Evolutionary conservation across 1,284 basidiomycete genomes (phyloP).

Genomic region (Trametes polyzona): DNA sequence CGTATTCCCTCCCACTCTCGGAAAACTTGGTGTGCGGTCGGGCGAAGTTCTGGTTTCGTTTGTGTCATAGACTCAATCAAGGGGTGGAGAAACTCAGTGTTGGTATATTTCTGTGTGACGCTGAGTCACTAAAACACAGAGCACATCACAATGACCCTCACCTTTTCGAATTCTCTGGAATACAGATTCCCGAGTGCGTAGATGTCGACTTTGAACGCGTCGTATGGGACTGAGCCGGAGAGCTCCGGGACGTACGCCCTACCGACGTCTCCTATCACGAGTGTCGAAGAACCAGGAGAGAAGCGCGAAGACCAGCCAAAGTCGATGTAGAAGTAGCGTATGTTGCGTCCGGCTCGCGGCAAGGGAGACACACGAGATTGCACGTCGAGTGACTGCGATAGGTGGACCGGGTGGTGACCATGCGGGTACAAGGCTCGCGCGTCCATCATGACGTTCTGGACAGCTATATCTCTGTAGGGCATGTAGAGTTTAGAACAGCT

Average conservation of each 20-base stretch:
- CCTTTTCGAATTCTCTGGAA: slow-evolving; percentile 5
- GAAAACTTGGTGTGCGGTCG: background rate
- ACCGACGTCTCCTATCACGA: background rate
- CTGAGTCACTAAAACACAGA: background rate
- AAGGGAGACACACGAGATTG: slow-evolving; percentile 1
- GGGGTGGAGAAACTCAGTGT: background rate
- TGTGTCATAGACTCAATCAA: slow-evolving; percentile 2
- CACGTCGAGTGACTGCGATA: slow-evolving; percentile 9
- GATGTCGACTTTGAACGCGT: slow-evolving; percentile 34
- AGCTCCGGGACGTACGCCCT: slow-evolving; percentile 31
- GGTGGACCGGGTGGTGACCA: slow-evolving; percentile 29
- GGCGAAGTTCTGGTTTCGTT: background rate
- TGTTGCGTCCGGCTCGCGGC: slow-evolving; percentile 12
- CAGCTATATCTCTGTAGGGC: slow-evolving; percentile 22
- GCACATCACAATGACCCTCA: background rate
- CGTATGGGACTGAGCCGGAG: slow-evolving; percentile 26
- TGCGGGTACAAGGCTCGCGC: slow-evolving; percentile 29
- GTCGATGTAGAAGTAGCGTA: slow-evolving; percentile 36
- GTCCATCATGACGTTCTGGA: slow-evolving; percentile 37
- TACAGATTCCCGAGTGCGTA: slow-evolving; percentile 33
- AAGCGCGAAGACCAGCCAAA: slow-evolving; percentile 31
- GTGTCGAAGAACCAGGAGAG: slow-evolving; percentile 1
- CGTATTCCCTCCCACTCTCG: background rate
- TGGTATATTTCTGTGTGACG: slow-evolving; percentile 3
- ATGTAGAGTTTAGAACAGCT: background rate